phyloP scores from a whole-genome alignment of 805 yeast species.

The Nakazawaea anatomiae region DNA sequence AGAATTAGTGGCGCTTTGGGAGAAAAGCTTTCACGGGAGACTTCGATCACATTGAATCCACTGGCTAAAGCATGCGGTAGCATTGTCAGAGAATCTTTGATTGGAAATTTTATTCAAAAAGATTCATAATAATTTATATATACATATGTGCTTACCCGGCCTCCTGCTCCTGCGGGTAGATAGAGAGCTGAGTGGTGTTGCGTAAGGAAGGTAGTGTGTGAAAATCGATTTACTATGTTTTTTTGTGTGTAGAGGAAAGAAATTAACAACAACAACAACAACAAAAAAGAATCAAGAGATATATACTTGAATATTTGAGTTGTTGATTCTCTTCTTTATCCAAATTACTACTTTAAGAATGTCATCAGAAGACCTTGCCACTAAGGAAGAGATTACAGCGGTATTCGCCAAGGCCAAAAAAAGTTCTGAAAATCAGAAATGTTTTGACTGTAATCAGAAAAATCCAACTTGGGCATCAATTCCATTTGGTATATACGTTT shows the following conservation, averaged over 20 bases:
- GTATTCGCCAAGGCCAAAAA: slow-evolving; percentile 60
- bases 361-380: slow-evolving; percentile 45
- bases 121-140: no score
- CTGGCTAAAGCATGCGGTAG: slow-evolving; percentile 6
- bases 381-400: slow-evolving; percentile 61
- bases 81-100: slow-evolving; percentile 5
- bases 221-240: no score
- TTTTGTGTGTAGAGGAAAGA: no score
- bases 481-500: slow-evolving; percentile 88
- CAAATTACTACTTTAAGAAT: slow-evolving; percentile 13
- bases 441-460: slow-evolving; percentile 91
- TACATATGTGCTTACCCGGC: neutral
- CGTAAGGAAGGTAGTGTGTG: no score
- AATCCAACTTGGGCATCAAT: slow-evolving; percentile 99
- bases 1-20: slow-evolving; percentile 4
- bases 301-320: neutral
- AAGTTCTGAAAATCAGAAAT: slow-evolving; percentile 67
- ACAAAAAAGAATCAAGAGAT: no score
- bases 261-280: no score
- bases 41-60: slow-evolving; percentile 1
- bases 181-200: neutral
- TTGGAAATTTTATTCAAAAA: neutral
- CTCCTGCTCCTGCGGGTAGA: neutral
- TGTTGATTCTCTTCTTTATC: neutral
- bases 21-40: neutral